Evolutionary conservation across 768 basidiomycete species (phyloP).

Genomic region (Hygrocybe punicea): DNA sequence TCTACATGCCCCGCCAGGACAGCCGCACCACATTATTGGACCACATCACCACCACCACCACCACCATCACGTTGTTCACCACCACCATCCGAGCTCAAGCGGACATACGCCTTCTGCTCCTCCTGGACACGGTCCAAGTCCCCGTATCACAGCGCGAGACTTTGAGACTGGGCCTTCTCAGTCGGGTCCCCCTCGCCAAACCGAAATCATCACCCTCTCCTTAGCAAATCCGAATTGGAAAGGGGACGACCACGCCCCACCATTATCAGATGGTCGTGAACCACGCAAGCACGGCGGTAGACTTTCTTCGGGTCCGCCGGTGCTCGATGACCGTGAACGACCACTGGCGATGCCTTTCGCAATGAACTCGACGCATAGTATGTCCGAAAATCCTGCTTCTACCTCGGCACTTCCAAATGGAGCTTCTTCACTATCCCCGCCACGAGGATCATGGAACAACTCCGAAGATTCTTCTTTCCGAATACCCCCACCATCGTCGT

Average conservation of each 20-base stretch:
- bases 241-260: constrained; percentile 26
- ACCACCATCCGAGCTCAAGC: constrained; percentile 28
- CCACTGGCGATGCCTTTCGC: constrained; percentile 53
- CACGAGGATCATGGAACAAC: constrained; percentile 33
- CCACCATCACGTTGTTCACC: constrained; percentile 48
- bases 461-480: constrained; percentile 31
- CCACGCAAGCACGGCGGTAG: constrained; percentile 26
- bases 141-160: constrained; percentile 20
- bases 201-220: constrained; percentile 52
- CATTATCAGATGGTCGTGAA: constrained; percentile 29
- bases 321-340: constrained; percentile 51
- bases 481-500: constrained; percentile 29
- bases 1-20: constrained; percentile 30
- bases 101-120: constrained; percentile 11
- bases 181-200: constrained; percentile 38
- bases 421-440: constrained; percentile 22
- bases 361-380: constrained; percentile 46
- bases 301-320: constrained; percentile 38
- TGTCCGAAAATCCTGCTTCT: constrained; percentile 19
- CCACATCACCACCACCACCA: constrained; percentile 47
- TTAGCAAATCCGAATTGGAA: constrained; percentile 41
- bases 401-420: constrained; percentile 21
- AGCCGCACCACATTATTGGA: constrained; percentile 33
- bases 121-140: constrained; percentile 5
- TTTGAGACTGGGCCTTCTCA: constrained; percentile 36